phyloP scores from a whole-genome alignment of 768 basidiomycete genomes.

The Leccinum rimulosum region DNA sequence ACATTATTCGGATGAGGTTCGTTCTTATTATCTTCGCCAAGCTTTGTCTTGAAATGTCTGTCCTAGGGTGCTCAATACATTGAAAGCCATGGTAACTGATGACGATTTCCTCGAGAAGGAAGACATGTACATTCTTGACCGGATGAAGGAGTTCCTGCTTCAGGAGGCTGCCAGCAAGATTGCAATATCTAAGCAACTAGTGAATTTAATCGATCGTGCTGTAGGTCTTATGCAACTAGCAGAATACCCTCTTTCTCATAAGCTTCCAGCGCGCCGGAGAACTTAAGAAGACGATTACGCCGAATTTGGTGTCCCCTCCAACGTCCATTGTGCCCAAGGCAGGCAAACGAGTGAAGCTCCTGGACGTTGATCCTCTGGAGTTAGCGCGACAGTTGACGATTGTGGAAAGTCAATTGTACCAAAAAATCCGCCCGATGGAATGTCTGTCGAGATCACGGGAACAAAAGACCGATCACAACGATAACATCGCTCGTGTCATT shows the following conservation, averaged over 20 bases:
- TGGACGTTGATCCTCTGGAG: conserved; percentile 87
- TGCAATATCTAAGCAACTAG: conserved; percentile 72
- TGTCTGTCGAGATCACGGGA: conserved; percentile 84
- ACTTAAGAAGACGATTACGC: conserved; percentile 53
- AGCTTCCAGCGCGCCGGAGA: conserved; percentile 50
- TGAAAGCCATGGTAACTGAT: conserved; percentile 86
- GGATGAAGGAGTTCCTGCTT: conserved; percentile 77
- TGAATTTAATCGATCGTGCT: conserved; percentile 72
- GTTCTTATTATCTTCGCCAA: conserved; percentile 23
- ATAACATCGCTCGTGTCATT: conserved; percentile 86
- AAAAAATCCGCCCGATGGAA: conserved; percentile 85
- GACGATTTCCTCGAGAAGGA: conserved; percentile 84
- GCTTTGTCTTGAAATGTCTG: conserved; percentile 1
- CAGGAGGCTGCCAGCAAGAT: conserved; percentile 61
- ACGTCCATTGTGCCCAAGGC: conserved; percentile 72
- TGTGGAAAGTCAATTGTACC: conserved; percentile 83
- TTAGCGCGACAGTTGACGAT: conserved; percentile 91
- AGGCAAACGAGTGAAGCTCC: conserved; percentile 70
- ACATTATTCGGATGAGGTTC: conserved; percentile 83
- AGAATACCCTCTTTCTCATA: conserved; percentile 13
- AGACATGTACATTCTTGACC: conserved; percentile 76
- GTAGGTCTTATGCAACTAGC: conserved; percentile 45
- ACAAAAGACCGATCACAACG: conserved; percentile 66
- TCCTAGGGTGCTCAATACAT: conserved; percentile 75
- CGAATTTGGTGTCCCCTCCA: conserved; percentile 61